phyloP scores from a whole-genome alignment of 2,329 filamentous ascomycete genomes.

The Aureobasidium vineae region DNA sequence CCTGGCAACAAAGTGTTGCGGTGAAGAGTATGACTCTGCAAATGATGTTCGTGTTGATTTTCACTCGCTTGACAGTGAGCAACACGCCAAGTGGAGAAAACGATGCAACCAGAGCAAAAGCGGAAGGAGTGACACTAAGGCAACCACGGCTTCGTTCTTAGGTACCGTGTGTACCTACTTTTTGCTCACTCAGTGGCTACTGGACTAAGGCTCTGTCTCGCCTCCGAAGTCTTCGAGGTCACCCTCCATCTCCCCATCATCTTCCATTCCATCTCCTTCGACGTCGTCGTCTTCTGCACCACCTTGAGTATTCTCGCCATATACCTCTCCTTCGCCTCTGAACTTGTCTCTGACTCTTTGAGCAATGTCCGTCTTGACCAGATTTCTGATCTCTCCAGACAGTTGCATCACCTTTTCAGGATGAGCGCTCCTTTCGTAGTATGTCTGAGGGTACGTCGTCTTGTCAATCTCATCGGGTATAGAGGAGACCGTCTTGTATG shows the following conservation, averaged over 20 bases:
- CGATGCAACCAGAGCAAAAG: not conserved
- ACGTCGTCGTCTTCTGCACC: constrained; percentile 22
- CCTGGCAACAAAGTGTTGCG: not conserved
- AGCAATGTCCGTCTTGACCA: constrained; percentile 18
- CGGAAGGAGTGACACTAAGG: not conserved
- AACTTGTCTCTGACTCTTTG: constrained; percentile 16
- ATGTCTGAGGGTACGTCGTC: not conserved
- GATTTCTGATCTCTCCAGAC: constrained; percentile 17
- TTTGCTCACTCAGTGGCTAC: not conserved
- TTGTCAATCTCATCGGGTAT: constrained; percentile 21
- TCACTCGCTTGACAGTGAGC: not conserved
- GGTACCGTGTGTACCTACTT: not conserved
- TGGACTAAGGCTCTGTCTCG: constrained; percentile 3
- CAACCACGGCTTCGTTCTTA: not conserved
- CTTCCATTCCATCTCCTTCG: constrained; percentile 16
- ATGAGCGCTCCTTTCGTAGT: constrained; percentile 11
- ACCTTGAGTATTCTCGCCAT: not conserved
- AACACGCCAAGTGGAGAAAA: not conserved
- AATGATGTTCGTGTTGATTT: not conserved
- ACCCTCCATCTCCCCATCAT: constrained; percentile 24
- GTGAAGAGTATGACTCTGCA: not conserved
- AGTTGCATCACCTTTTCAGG: constrained; percentile 23
- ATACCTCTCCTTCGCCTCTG: not conserved
- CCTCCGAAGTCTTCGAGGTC: constrained; percentile 25
- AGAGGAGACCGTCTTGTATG: constrained; percentile 7